Conservation (phyloP, 2,329 filamentous ascomycete species). For the Beauveria brongniartii region DNA sequence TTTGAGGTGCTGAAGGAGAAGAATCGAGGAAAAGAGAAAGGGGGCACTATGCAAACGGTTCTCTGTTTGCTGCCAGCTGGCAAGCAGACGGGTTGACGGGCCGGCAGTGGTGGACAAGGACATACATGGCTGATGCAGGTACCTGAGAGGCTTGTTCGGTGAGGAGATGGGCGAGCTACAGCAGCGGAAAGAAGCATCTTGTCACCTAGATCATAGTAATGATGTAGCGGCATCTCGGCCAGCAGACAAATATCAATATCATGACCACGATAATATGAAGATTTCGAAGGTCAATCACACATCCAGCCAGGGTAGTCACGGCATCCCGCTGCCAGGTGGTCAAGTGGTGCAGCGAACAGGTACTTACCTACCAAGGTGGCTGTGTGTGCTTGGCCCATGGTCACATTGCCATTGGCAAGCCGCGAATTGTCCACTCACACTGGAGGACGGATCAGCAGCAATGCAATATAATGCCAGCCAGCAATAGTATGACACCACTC, state of each 20-base stretch:
- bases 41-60: not conserved
- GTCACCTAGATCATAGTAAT: not conserved
- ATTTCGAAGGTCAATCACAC: not conserved
- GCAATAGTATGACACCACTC: conserved; percentile 2
- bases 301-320: not conserved
- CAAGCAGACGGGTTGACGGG: not conserved
- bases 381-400: not conserved
- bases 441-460: not conserved
- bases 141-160: not conserved
- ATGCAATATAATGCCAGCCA: not conserved
- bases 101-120: not conserved
- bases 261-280: not conserved
- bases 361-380: not conserved
- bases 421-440: not conserved
- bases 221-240: too few relatives aligned
- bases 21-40: too few relatives aligned
- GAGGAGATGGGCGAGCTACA: not conserved
- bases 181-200: too few relatives aligned
- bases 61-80: conserved; percentile 3
- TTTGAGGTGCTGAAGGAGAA: too few relatives aligned
- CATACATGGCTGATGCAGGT: conserved; percentile 1
- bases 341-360: not conserved
- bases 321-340: not conserved
- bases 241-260: too few relatives aligned
- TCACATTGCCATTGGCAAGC: not conserved